Evolutionary conservation across 768 basidiomycete species (phyloP).

Genomic region (Macrolepiota fuliginosa): DNA sequence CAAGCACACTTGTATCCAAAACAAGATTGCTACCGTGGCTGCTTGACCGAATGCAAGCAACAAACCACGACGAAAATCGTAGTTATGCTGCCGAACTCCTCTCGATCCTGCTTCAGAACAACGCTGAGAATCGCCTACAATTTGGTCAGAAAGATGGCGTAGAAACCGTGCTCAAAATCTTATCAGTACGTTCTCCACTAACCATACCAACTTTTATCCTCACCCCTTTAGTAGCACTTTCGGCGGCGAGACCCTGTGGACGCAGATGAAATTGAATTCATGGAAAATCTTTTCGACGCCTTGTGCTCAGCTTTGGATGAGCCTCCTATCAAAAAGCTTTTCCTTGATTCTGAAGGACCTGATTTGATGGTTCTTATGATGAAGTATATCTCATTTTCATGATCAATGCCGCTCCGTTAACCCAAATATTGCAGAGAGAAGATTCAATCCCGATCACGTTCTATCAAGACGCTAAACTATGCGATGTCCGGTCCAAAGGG

Average conservation of each 20-base stretch:
- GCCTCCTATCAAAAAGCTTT: slow-evolving; percentile 72
- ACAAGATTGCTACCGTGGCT: slow-evolving; percentile 82
- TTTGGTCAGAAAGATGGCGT: slow-evolving; percentile 77
- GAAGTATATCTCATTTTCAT: slow-evolving; percentile 59
- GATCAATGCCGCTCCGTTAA: background rate
- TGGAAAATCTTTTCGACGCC: slow-evolving; percentile 94
- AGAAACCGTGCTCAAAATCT: slow-evolving; percentile 68
- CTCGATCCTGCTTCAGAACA: slow-evolving; percentile 85
- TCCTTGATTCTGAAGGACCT: slow-evolving; percentile 88
- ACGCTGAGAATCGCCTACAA: slow-evolving; percentile 62
- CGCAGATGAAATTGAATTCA: slow-evolving; percentile 92
- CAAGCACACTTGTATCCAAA: slow-evolving; percentile 65
- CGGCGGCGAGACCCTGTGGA: slow-evolving; percentile 81
- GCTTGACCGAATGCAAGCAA: slow-evolving; percentile 68
- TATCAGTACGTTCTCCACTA: slow-evolving; percentile 59
- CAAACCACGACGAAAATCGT: slow-evolving; percentile 84
- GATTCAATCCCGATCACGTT: slow-evolving; percentile 70
- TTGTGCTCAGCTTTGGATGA: slow-evolving; percentile 86
- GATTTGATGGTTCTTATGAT: slow-evolving; percentile 99
- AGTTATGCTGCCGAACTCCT: slow-evolving; percentile 92
- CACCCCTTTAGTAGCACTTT: slow-evolving; percentile 66
- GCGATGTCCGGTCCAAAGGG: slow-evolving; percentile 81
- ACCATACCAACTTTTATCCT: slow-evolving; percentile 2
- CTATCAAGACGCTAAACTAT: slow-evolving; percentile 90
- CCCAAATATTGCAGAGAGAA: slow-evolving; percentile 59